These are phyloP conservation scores for Biscogniauxia mediterranea DNA, from an alignment of 2,329 filamentous ascomycete genomes.

Conservation along the genomic window DNA sequence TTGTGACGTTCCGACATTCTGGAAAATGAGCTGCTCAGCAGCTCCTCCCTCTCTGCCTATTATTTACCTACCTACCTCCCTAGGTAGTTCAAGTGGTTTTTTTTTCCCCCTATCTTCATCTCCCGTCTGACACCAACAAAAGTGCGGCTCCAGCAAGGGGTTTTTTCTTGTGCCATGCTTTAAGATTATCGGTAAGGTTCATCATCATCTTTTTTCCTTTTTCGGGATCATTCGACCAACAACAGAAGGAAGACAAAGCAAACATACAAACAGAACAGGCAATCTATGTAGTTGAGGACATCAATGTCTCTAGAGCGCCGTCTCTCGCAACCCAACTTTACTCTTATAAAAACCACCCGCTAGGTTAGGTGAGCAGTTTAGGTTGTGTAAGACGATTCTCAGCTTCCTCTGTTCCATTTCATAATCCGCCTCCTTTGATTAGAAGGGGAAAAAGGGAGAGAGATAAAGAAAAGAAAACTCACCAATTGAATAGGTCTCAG, in stretches of 20 bases:
- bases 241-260: not conserved
- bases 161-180: not conserved
- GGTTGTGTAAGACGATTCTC: not conserved
- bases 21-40: too few relatives aligned
- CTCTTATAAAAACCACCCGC: not conserved
- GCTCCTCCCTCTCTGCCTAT: too few relatives aligned
- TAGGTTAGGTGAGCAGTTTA: too few relatives aligned
- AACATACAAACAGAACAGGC: not conserved
- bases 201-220: not conserved
- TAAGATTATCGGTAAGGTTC: not conserved
- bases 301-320: not conserved
- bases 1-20: too few relatives aligned
- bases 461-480: not conserved
- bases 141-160: not conserved
- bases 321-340: not conserved
- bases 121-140: not conserved
- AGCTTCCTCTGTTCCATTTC: not conserved
- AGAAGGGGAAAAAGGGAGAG: too few relatives aligned
- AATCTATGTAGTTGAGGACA: too few relatives aligned
- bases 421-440: not conserved
- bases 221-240: not conserved
- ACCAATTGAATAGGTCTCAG: not conserved
- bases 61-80: too few relatives aligned
- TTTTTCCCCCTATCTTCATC: not conserved
- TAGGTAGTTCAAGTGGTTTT: not conserved